phyloP scores from a whole-genome alignment of 805 yeast species.

The Ogataea kodamae region DNA sequence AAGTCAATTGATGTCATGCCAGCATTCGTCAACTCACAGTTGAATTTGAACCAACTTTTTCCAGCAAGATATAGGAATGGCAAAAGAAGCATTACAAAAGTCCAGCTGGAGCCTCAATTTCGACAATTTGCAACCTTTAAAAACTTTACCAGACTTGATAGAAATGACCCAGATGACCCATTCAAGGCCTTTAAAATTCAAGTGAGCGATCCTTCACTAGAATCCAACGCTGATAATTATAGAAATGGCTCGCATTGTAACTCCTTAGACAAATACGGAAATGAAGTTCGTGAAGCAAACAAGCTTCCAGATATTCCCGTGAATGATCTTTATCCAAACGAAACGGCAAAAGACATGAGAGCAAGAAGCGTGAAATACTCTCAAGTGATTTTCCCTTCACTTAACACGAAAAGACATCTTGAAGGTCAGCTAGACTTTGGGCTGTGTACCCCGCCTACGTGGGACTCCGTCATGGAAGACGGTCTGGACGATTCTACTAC shows the following conservation, averaged over 20 bases:
- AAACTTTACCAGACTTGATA: conserved; percentile 12
- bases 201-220: conserved; percentile 22
- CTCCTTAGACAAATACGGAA: conserved; percentile 8
- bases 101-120: conserved; percentile 16
- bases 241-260: conserved; percentile 18
- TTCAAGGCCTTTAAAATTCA: conserved; percentile 27
- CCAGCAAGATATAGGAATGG: conserved; percentile 1
- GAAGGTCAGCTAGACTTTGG: conserved; percentile 1
- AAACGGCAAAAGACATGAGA: conserved; percentile 2
- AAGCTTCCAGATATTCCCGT: conserved; percentile 7
- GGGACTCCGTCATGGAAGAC: conserved; percentile 7
- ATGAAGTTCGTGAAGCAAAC: conserved; percentile 5
- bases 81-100: conserved; percentile 12
- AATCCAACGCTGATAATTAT: conserved; percentile 18
- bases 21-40: conserved; percentile 17
- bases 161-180: conserved; percentile 5
- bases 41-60: conserved; percentile 19
- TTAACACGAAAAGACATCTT: conserved; percentile 5
- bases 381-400: conserved; percentile 22
- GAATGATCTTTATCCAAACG: conserved; percentile 1
- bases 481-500: conserved; percentile 5
- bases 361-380: conserved; percentile 18
- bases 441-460: conserved; percentile 9
- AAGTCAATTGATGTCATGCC: conserved; percentile 31
- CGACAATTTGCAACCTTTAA: conserved; percentile 16